Evolutionary conservation across 805 yeast genomes (phyloP), one percentile per base, ranked within the genome.

Genomic region (Pichia cephalocereana): DNA sequence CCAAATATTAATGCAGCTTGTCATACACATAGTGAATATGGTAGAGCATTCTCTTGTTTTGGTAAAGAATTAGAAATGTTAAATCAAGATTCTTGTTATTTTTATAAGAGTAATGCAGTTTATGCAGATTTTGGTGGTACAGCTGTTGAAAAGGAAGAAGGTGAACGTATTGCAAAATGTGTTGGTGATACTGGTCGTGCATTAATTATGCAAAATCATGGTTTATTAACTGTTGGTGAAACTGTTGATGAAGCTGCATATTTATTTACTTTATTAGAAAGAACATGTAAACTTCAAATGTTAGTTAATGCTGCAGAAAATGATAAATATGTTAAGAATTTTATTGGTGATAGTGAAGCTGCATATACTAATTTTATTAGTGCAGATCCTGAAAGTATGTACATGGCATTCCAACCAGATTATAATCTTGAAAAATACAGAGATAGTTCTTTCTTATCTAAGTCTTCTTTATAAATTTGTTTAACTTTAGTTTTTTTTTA

Each of bases 51-150:
- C 62, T 76, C 83, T 4, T 68, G 81, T 1, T 80, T 81, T 57
- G 87, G 83, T 38, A 71, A 70, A 56, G 80, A 79, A 15, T 68
- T 86, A 53, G 89, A 83, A 51, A 86, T 86, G 91, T 58, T 86
- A 52, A 83, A 80, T 66, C 95, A 86, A 67, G 95, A 86, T 56
- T 82, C 71, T 6, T 83, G 89, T 62, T 66, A 71, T 12, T 78
- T 86, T 57, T 81, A 82, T 70, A 75, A 80, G 32, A 67, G 69
- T 44, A 91, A 84, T 54, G 64, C 80, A 0, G 88, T 85, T 5
- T 83, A 83, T 64, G 51, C 57, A 23, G 76, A 77, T 59, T 85
- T 84, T 63, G 93, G 91, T 32, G 95, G 93, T 38, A 85, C 85
- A 47, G 95, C 87, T 1, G 56, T 83, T 32, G 85, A 80, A 55